phyloP scores from a whole-genome alignment of 179 eudicot species.

The Camellia oleifera region DNA sequence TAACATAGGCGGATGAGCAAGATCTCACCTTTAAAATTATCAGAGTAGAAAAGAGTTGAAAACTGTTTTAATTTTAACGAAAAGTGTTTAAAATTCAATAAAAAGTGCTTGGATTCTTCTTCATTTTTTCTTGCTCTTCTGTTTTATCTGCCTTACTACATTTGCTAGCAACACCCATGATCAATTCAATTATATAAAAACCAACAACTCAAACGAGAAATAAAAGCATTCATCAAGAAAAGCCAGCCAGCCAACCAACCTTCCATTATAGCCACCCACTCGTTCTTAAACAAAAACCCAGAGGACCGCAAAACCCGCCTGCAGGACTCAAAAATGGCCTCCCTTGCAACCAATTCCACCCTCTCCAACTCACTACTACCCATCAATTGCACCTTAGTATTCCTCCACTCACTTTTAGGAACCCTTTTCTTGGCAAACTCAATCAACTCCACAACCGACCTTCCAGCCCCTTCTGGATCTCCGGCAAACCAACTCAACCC shows the following conservation, averaged over 20 bases:
- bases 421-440: conserved; percentile 26
- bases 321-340: conserved; percentile 31
- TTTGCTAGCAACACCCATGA: neutral
- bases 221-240: neutral
- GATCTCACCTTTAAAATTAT: too few relatives aligned
- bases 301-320: conserved; percentile 42
- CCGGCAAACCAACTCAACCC: conserved; percentile 13
- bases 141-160: neutral
- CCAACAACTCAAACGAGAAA: neutral
- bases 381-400: conserved; percentile 26
- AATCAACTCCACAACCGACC: conserved; percentile 19
- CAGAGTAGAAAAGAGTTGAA: too few relatives aligned
- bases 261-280: conserved; percentile 33
- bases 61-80: too few relatives aligned
- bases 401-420: conserved; percentile 26
- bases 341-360: conserved; percentile 5
- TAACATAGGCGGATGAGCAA: too few relatives aligned
- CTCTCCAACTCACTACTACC: conserved; percentile 11
- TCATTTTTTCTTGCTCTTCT: too few relatives aligned
- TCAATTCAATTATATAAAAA: neutral
- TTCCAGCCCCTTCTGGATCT: conserved; percentile 13
- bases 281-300: conserved; percentile 38
- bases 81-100: too few relatives aligned
- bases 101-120: too few relatives aligned
- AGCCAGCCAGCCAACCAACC: conserved; percentile 19